Base-by-base conservation (phyloP, 768 basidiomycete species). In the Gymnopilus junonius region DNA sequence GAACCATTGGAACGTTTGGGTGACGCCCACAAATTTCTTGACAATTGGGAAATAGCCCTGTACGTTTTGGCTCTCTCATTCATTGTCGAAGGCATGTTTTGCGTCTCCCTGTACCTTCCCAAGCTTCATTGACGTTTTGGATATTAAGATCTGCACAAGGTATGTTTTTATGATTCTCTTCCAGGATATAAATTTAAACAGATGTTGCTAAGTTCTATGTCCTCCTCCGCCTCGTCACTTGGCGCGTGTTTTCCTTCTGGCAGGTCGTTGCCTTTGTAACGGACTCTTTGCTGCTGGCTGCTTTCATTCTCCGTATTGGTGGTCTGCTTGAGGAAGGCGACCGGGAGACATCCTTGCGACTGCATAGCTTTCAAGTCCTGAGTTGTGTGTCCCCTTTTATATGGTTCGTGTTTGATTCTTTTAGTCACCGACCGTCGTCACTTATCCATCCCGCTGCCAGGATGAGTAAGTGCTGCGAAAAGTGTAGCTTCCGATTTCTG, bases 361-460 rank as follows among this genome's bases (percentile, higher is more conserved):
- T 94, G 15, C 81, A 74, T 61, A 96, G 95, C 74, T 98, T 97
- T 77, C 94, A 96, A 71, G 83, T 94, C 29, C 78, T 97, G 39
- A 93, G 93, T 78, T 94, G 90, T 74, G 94, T 92, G 6, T 86
- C 93, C 2, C 94, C 94, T 0, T 83, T 97, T 54, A 90, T 96
- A 46, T 97, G 94, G 95, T 92, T 66, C 57, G 88, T 75, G 21
- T 20, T 61, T 21, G 32, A 12, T 14, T 55, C 45, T 50, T 46
- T 35, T 42, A 23, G 40, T 27, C 54, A 25, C 40, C 27, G n/a
- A n/a, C n/a, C 23, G 4, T 43, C 12, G 10, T 27, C 14, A 11
- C 23, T 56, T 6, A 45, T 12, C 1, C n/a, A 25, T 54, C 32
- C 59, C 29, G 17, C n/a, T 14, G 6, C 4, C 63, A 94, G 92